Evolutionary conservation across 2,329 filamentous ascomycete genomes (phyloP).

Genomic region (Dactylella cylindrospora): DNA sequence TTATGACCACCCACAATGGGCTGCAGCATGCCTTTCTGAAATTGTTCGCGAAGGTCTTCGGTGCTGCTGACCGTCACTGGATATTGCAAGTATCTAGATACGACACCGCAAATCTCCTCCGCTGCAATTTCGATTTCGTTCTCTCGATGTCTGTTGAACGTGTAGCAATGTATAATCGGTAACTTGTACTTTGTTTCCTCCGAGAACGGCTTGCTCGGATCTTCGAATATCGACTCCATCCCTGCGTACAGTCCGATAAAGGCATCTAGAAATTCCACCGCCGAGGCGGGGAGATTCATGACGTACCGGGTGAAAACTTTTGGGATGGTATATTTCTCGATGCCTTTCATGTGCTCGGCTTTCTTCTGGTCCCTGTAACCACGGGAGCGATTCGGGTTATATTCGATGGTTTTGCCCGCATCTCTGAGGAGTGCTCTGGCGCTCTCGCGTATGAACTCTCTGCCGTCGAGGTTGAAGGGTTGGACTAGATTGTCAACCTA

Average conservation of each 20-base stretch:
- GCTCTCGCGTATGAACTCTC: constrained; percentile 73
- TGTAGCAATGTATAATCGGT: constrained; percentile 89
- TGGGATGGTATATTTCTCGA: constrained; percentile 49
- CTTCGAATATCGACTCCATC: constrained; percentile 64
- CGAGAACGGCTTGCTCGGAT: constrained; percentile 51
- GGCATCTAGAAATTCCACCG: constrained; percentile 75
- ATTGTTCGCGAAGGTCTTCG: constrained; percentile 49
- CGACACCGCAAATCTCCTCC: constrained; percentile 57
- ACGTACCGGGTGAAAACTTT: constrained; percentile 80
- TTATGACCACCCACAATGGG: constrained; percentile 55
- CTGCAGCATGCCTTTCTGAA: constrained; percentile 46
- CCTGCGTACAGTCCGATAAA: constrained; percentile 81
- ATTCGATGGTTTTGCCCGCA: constrained; percentile 56
- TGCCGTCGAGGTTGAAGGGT: constrained; percentile 62
- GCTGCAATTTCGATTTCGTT: constrained; percentile 71
- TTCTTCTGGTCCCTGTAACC: constrained; percentile 49
- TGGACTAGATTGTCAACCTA: constrained; percentile 45
- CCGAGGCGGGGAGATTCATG: constrained; percentile 93
- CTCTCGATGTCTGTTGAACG: constrained; percentile 63
- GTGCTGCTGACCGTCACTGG: constrained; percentile 60
- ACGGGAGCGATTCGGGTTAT: constrained; percentile 57
- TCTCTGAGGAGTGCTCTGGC: constrained; percentile 59
- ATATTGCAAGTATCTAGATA: constrained; percentile 61
- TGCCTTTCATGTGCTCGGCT: constrained; percentile 46
- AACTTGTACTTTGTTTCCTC: constrained; percentile 61